Percentiles rank a stretch among this genome's conserved stretches.
These are phyloP conservation scores for barrel medic (Medicago truncatula) DNA, from an alignment of 306 rosid species.

Conservation along the genomic window DNA sequence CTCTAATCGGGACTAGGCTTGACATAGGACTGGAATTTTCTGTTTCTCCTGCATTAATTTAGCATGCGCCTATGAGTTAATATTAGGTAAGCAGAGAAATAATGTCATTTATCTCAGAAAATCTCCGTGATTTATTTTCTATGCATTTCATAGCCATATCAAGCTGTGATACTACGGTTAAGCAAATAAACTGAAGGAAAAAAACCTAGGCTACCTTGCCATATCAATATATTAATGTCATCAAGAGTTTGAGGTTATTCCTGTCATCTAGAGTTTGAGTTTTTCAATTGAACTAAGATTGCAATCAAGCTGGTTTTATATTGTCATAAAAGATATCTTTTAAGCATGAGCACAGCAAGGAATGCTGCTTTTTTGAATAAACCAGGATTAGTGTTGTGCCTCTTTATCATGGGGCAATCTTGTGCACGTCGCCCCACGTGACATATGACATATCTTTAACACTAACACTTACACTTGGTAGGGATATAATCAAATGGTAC, in stretches of 20 bases:
- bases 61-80: constrained; percentile 23
- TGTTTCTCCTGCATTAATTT: constrained; percentile 49
- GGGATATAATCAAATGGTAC: background rate
- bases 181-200: background rate
- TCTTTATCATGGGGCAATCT: background rate
- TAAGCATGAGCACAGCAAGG: background rate
- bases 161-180: background rate
- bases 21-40: constrained; percentile 44
- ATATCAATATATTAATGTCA: background rate
- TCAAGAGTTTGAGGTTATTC: background rate
- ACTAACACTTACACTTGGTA: too few relatives aligned
- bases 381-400: background rate
- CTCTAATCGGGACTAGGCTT: constrained; percentile 54
- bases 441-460: background rate
- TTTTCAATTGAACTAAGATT: background rate
- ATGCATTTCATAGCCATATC: constrained; percentile 3
- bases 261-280: background rate
- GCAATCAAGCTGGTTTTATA: background rate
- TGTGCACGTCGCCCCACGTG: background rate
- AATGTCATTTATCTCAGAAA: constrained; percentile 22
- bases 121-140: background rate
- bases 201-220: background rate
- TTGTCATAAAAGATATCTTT: background rate
- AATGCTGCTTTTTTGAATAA: background rate
- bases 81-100: constrained; percentile 28